Evolutionary conservation across 192 early-diverging fungal genomes (phyloP), one percentile per base, ranked within the genome.

Genomic region (Backusella australiensis): DNA sequence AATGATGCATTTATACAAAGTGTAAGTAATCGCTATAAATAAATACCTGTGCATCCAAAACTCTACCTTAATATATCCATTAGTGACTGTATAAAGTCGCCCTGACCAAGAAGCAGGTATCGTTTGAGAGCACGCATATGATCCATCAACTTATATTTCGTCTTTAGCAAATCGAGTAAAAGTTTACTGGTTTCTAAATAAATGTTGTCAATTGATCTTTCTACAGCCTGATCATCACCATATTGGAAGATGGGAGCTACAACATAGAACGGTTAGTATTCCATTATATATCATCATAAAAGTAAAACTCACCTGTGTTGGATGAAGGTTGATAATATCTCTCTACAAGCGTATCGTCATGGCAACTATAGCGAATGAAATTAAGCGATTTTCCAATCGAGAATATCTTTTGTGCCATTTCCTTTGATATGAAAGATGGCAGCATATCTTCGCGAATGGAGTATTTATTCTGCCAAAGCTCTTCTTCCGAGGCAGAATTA

Each of bases 11-110:
- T 53, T 8, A 53, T 59, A 52, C 32, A 80, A 34, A 73, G 44
- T 29, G 19, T 17, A 15, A 63, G 44, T 35, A 39, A 56, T 56
- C 7, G 8, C 8, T 56, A 23, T 56, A 23, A 6, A 56, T 56
- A 2, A 6, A 56, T 26, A 2, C 7, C n/a, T 59, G 21, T 32
- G 26, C 29, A 12, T 29, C 19, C 42, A 2, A 9, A 36, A 26
- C 44, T 34, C 71, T 89, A 94, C 92, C 93, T 92, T 65, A 98
- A 78, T 32, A 88, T 89, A 74, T 94, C 93, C 89, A 97, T 91
- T 52, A 99, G 81, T 69, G 92, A 88, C 77, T 96, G 94, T 67
- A 95, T 92, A 88, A 98, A 97, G 75, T 99, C 96, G 32, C 96
- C 98, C 78, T 98, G 94, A 71, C 93, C 95, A 15, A 99, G 85